Base-by-base conservation (phyloP, 306 rosid genomes). In the Biancaea sappan region DNA sequence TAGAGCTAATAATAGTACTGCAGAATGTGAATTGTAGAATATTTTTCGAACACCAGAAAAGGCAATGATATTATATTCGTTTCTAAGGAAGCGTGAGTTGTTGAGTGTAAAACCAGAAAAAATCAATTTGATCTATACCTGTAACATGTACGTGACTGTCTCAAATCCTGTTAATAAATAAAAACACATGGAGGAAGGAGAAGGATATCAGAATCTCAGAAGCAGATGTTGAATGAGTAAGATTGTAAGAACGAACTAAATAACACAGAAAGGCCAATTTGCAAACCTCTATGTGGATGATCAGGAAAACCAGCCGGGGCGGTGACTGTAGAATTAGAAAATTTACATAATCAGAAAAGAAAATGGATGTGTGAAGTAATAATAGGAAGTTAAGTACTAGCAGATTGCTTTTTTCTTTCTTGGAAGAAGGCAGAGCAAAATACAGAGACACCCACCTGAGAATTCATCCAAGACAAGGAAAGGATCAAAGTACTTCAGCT, bases 221-320 rank as follows among this genome's bases (percentile, higher is more conserved):
- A 59, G 48, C 11, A 59, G n/a, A 44, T 61, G 37, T 46, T n/a
- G n/a, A n/a, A n/a, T n/a, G n/a, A n/a, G 0, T 43, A 24, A 60
- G 47, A 54, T 43, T 10, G n/a, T 53, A 22, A 22, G 16, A 24
- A 4, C 56, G 44, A 44, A 18, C 8, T 41, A 69, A n/a, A 24
- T 32, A 43, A 68, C 50, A 72, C 6, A 69, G 4, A 56, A 71
- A 60, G 37, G 47, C 16, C 6, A 50, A 51, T 40, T 25, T 22
- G 11, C 78, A 81, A 80, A 87, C 98, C 99, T 87, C 99, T 88
- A 40, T 94, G 99, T 75, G 99, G 97, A 84, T 94, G 99, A 84
- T 94, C 99, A 31, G 92, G 99, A 71, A 94, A 94, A 9, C 99
- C 99, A 86, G 97, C 95, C 37, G 99, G 99, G 83, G 96, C 92